Evolutionary conservation across 441 rosid species (phyloP), one percentile per base, ranked within the genome.

Genomic region (Arabidopsis lyrata): DNA sequence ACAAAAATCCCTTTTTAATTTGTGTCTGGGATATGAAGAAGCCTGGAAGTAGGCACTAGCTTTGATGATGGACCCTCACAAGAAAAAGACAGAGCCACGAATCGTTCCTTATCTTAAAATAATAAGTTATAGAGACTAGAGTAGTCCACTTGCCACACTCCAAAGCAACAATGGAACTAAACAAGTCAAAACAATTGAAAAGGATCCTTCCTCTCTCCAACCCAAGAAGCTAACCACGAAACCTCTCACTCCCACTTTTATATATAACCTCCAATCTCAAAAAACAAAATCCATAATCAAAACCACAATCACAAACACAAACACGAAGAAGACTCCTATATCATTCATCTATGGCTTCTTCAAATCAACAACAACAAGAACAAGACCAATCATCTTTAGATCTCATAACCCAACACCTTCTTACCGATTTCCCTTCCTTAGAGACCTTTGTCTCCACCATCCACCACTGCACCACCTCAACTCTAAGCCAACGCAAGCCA

Each of bases 401-500:
- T 32, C 78, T 72, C 64, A 88, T 90, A n/a, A 77, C 81, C 62
- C 85, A 80, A n/a, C 92, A 85, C 75, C 91, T 89, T 50, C 72
- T 86, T 7, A 78, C 83, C 5, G 90, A 87, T 49, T 81, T 60
- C 29, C 10, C 79, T 72, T 81, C 91, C 54, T 76, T 68, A 29
- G 87, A 84, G 29, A 53, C 56, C 20, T 77, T 78, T 65, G 29
- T 55, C 56, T 54, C 81, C 9, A 53, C 55, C 54, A 79, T 79
- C 62, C 3, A 73, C 7, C 57, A 68, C 36, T 29, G 69, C 69
- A 31, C 66, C 13, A 10, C 70, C 42, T 70, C 88, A 6, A 80
- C 88, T 52, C 76, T 88, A 9, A 86, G 86, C 77, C 90, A 86
- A 64, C 77, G 93, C 3, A 87, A 85, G 58, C 92, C 96, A 13